Evolutionary conservation across 75 land plant species (phyloP), one percentile per base, ranked within the genome.

Genomic region (Pseudotsuga menziesii): DNA sequence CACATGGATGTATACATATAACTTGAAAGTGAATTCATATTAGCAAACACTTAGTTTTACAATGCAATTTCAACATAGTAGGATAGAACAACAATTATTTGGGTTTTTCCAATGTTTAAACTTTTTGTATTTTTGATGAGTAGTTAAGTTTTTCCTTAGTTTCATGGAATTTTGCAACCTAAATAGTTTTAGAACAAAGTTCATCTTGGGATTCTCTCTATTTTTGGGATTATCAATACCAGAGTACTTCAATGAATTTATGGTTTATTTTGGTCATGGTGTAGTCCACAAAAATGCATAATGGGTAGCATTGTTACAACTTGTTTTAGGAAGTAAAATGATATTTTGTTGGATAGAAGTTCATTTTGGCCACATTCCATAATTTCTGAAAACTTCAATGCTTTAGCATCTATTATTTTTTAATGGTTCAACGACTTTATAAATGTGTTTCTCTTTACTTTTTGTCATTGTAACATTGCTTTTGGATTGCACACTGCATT

Each of bases 181-280:
- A 71, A 94, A 92, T 82, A 82, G 85, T 67, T 86, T 87, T 75
- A 83, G 93, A 41, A 89, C 88, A 52, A 86, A 88, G 9, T 94
- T 97, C 72, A 90, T 97, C 15, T 74, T 97, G 57, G 99, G 97
- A 2, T 86, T 92, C 78, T 86, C 93, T 12, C 11, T 97, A 20
- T 97, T 89, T 84, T 78, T 97, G 91, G 95, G 90, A n/a, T 61
- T 97, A 35, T 97, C 99, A 19, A 74, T 94, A 9, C 91, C 97
- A 72, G 90, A 90, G 62, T 92, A 94, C 82, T 92, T 97, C 90
- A 84, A 63, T 23, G 87, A 97, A 74, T 89, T 85, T 67, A 41
- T 75, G 0, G 25, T 73, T 52, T 58, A 77, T 62, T 78, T 86
- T 15, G 88, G 90, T 12, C 79, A 84, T 75, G 98, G 99, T 14